Evolutionary conservation across 2,329 filamentous ascomycete species (phyloP).

Genomic region (Corynespora cassiicola): DNA sequence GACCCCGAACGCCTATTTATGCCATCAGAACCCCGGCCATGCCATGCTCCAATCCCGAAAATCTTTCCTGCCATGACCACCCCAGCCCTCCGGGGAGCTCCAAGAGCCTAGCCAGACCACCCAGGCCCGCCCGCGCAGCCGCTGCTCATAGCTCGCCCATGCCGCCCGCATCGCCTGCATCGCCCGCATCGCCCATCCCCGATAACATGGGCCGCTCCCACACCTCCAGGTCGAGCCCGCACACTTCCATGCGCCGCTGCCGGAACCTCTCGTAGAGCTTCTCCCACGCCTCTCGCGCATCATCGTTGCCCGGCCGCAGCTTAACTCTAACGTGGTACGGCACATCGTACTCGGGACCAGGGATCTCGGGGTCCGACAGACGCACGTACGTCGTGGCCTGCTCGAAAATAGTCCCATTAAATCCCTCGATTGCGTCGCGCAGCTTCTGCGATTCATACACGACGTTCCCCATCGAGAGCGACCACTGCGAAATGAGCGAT

Average conservation of each 20-base stretch:
- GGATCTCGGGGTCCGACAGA: slow-evolving; percentile 55
- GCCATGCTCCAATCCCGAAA: slow-evolving; percentile 8
- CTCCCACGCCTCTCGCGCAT: slow-evolving; percentile 57
- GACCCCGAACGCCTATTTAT: slow-evolving; percentile 8
- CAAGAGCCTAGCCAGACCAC: no score
- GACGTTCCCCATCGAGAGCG: slow-evolving; percentile 45
- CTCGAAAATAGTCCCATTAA: slow-evolving; percentile 54
- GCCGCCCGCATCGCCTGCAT: neutral
- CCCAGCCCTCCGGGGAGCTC: neutral
- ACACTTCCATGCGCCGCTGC: slow-evolving; percentile 58
- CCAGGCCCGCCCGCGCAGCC: neutral
- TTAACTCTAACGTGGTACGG: slow-evolving; percentile 49
- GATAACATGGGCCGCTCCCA: slow-evolving; percentile 37
- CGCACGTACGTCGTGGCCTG: slow-evolving; percentile 53
- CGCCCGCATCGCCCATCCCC: slow-evolving; percentile 15
- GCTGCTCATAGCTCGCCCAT: neutral
- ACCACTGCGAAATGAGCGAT: slow-evolving; percentile 47
- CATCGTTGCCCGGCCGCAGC: slow-evolving; percentile 52
- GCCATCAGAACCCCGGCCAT: slow-evolving; percentile 6
- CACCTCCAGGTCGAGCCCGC: slow-evolving; percentile 58
- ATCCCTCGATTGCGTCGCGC: slow-evolving; percentile 37
- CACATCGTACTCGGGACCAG: slow-evolving; percentile 59
- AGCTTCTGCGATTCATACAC: slow-evolving; percentile 43
- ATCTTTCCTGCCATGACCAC: slow-evolving; percentile 6
- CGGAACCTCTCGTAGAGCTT: slow-evolving; percentile 57